Percentiles rank a stretch among this genome's conserved stretches.
Evolutionary conservation across 2,329 filamentous ascomycete genomes (phyloP).

Genomic region (Fusarium sp.): DNA sequence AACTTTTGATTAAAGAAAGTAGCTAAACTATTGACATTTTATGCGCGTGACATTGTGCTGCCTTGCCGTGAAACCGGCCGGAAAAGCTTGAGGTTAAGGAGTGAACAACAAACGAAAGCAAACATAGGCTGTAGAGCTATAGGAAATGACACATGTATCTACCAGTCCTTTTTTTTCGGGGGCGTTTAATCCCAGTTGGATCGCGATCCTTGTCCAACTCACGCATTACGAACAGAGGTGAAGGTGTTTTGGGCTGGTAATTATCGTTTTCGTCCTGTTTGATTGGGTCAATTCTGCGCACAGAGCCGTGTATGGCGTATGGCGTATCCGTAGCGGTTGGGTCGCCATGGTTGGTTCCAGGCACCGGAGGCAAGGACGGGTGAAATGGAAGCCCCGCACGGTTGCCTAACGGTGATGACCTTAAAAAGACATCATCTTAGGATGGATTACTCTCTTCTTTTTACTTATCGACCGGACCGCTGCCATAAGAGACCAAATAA

Average conservation of each 20-base stretch:
- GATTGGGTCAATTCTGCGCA: not conserved
- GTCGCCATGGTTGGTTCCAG: not conserved
- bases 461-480: not conserved
- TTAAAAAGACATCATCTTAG: not conserved
- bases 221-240: too few species aligned
- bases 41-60: rapidly evolving
- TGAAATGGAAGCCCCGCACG: conserved; percentile 11
- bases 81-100: not conserved
- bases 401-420: conserved; percentile 10
- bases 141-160: rapidly evolving
- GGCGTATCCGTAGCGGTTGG: not conserved
- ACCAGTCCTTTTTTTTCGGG: too few species aligned
- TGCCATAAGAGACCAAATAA: too few species aligned
- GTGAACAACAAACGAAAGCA: not conserved
- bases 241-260: too few species aligned
- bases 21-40: not conserved
- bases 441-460: not conserved
- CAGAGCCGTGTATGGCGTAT: not conserved
- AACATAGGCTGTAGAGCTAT: not conserved
- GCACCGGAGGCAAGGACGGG: not conserved
- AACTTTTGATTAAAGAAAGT: not conserved
- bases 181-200: not conserved
- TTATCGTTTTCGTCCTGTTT: not conserved
- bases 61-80: not conserved
- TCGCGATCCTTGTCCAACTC: not conserved